phyloP scores from a whole-genome alignment of 192 early-diverging fungal species.

The Irineochytrium annulatum region DNA sequence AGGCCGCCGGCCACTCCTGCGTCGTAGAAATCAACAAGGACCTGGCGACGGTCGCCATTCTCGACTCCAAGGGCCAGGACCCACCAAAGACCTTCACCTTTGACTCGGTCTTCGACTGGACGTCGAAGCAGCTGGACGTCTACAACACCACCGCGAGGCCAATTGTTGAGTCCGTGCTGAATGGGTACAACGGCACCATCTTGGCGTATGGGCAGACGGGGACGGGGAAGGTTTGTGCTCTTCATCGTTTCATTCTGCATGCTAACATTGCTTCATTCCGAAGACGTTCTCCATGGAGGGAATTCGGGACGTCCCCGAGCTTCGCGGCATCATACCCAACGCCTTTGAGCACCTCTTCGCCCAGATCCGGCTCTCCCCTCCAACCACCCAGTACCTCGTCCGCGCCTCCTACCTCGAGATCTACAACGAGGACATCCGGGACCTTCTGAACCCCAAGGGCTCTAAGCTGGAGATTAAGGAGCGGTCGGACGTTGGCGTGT shows the following conservation, averaged over 20 bases:
- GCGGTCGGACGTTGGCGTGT: slow-evolving; percentile 56
- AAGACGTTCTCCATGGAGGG: slow-evolving; percentile 75
- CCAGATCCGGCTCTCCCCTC: slow-evolving; percentile 45
- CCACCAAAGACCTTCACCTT: slow-evolving; percentile 60
- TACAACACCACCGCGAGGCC: slow-evolving; percentile 54
- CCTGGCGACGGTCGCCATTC: slow-evolving; percentile 43
- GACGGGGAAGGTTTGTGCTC: slow-evolving; percentile 51
- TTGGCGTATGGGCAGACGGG: slow-evolving; percentile 63
- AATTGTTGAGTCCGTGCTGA: slow-evolving; percentile 57
- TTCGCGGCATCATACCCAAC: slow-evolving; percentile 64
- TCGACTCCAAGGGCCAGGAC: slow-evolving; percentile 37
- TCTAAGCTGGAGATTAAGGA: slow-evolving; percentile 60
- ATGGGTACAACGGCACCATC: slow-evolving; percentile 63
- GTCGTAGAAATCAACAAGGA: slow-evolving; percentile 50
- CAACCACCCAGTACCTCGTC: slow-evolving; percentile 68
- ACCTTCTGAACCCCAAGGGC: slow-evolving; percentile 70
- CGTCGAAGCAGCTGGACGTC: slow-evolving; percentile 49
- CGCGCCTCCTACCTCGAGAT: slow-evolving; percentile 89
- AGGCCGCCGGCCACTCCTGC: slow-evolving; percentile 49
- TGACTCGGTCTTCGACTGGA: slow-evolving; percentile 55
- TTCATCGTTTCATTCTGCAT: slow-evolving; percentile 13
- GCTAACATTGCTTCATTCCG: slow-evolving; percentile 6
- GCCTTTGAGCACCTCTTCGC: slow-evolving; percentile 63
- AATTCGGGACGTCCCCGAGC: slow-evolving; percentile 60
- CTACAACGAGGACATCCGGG: slow-evolving; percentile 90